Conservation (phyloP, 139 green algal genomes). For the Chlorella sp. region DNA sequence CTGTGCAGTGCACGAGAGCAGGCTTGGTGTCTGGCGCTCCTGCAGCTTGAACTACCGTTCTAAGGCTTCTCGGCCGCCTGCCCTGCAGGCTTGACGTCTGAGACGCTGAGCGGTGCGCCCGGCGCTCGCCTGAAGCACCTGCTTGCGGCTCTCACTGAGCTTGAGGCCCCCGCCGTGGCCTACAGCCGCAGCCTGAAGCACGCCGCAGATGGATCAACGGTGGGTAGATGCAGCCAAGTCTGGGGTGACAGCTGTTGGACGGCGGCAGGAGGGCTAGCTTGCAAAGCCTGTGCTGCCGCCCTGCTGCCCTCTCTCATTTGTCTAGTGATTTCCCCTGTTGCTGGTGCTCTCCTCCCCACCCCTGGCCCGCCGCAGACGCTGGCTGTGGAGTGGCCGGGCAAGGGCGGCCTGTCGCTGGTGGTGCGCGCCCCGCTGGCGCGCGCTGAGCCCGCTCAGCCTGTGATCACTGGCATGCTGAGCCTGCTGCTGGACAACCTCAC, state of each 20-base stretch:
- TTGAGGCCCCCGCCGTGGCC: not conserved
- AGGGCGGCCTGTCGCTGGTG: not conserved
- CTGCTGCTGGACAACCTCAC: slow-evolving; percentile 22
- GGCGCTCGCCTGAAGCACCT: not conserved
- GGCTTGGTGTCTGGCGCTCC: no score
- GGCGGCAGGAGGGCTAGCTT: not conserved
- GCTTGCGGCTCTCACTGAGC: slow-evolving; percentile 20
- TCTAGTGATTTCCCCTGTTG: no score
- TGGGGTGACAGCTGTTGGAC: not conserved
- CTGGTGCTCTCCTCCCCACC: no score
- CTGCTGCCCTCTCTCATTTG: no score
- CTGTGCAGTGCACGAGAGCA: no score
- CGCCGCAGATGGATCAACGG: not conserved
- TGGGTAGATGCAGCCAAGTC: not conserved
- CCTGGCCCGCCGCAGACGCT: no score
- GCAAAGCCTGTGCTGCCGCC: no score
- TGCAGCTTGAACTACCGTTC: no score
- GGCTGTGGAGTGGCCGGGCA: not conserved
- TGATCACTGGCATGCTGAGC: slow-evolving; percentile 1
- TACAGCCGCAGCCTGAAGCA: not conserved
- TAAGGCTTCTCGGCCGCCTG: no score
- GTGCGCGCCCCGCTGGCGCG: not conserved
- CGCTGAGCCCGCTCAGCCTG: not conserved
- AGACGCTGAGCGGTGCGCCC: not conserved
- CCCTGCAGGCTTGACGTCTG: not conserved